phyloP scores from a whole-genome alignment of 148 eudicot genomes.

The Simmondsia chinensis region DNA sequence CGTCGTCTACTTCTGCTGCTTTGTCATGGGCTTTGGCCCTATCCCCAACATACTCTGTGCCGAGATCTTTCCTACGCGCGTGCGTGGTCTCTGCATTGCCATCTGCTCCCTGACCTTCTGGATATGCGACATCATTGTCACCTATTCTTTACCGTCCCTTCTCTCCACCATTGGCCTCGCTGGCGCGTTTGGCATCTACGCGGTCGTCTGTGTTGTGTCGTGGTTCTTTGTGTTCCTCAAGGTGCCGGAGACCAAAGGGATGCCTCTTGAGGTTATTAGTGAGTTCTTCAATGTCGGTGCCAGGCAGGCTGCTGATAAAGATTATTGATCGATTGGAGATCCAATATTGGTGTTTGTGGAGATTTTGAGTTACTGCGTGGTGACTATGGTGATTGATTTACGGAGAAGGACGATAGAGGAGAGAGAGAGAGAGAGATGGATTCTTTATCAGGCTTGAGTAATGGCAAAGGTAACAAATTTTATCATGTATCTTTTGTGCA shows the following conservation, averaged over 20 bases:
- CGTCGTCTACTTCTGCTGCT: conserved; percentile 64
- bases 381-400: too few relatives aligned
- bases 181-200: conserved; percentile 75
- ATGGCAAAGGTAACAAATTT: too few relatives aligned
- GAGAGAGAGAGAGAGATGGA: too few relatives aligned
- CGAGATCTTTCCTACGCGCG: conserved; percentile 78
- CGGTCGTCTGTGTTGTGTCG: conserved; percentile 49
- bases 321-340: too few relatives aligned
- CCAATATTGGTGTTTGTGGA: too few relatives aligned
- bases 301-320: conserved; percentile 28
- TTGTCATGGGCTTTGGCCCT: conserved; percentile 88
- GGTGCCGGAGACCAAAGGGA: conserved; percentile 84
- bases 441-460: too few relatives aligned
- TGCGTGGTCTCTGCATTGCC: conserved; percentile 87
- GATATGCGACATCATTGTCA: conserved; percentile 70
- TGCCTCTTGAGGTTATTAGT: conserved; percentile 84
- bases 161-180: conserved; percentile 64
- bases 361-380: too few relatives aligned
- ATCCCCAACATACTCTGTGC: conserved; percentile 81
- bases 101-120: conserved; percentile 78
- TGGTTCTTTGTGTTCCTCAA: conserved; percentile 68
- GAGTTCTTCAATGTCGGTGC: conserved; percentile 85
- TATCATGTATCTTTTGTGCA: too few relatives aligned
- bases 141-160: conserved; percentile 67
- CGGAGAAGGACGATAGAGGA: too few relatives aligned